Evolutionary conservation across 257 asterid species (phyloP).

Genomic region (Cinchona pubescens): DNA sequence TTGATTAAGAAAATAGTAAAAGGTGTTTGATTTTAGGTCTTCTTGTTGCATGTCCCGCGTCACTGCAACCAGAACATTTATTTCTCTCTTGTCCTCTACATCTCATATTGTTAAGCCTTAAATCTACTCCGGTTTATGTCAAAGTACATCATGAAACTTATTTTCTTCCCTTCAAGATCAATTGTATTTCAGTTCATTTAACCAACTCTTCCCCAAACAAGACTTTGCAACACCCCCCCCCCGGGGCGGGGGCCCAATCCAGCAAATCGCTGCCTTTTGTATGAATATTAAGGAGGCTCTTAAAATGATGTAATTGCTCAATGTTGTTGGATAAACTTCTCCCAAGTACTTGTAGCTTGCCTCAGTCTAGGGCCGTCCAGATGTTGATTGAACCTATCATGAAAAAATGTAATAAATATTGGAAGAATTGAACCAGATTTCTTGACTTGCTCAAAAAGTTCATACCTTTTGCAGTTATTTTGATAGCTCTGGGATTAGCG

Average conservation of each 20-base stretch:
- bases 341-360: not conserved
- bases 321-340: not conserved
- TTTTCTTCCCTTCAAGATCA: too few species aligned
- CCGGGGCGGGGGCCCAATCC: too few species aligned
- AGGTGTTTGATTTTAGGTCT: not conserved
- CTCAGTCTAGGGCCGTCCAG: not conserved
- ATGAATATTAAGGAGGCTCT: not conserved
- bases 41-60: not conserved
- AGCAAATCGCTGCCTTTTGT: not conserved
- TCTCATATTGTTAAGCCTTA: not conserved
- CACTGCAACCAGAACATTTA: not conserved
- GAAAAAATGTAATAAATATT: too few species aligned
- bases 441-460: not conserved
- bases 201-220: not conserved
- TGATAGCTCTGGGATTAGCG: constrained; percentile 57
- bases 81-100: not conserved
- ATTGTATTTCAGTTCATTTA: too few species aligned
- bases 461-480: constrained; percentile 35
- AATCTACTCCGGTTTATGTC: not conserved
- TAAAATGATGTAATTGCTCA: not conserved
- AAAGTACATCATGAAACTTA: not conserved
- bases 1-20: not conserved
- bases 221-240: too few species aligned
- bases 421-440: not conserved
- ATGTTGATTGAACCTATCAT: not conserved